phyloP scores from a whole-genome alignment of 2,329 filamentous ascomycete genomes.

The Colletotrichum coccodes region DNA sequence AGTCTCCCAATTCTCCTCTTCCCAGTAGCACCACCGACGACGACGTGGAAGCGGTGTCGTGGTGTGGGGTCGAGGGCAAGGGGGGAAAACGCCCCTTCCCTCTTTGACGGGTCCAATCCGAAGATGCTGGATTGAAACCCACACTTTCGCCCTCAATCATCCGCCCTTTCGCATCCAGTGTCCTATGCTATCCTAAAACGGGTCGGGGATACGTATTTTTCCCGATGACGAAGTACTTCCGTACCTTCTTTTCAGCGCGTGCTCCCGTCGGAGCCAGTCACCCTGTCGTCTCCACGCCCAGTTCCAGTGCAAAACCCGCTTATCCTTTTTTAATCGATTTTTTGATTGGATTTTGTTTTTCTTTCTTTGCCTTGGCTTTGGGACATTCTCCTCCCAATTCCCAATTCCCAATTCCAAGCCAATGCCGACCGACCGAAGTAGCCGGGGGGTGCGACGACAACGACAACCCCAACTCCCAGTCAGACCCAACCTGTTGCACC shows the following conservation, averaged over 20 bases:
- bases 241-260: constrained; percentile 15
- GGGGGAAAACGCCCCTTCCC: background rate
- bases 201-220: constrained; percentile 5
- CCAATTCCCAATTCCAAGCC: background rate
- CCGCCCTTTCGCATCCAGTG: background rate
- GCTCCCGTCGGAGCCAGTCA: background rate
- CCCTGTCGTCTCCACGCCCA: constrained; percentile 26
- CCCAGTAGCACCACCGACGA: too few species aligned
- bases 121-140: constrained; percentile 1
- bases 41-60: constrained; percentile 12
- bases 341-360: background rate
- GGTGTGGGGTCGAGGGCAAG: background rate
- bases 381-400: background rate
- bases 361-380: background rate
- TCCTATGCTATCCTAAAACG: constrained; percentile 10
- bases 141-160: background rate
- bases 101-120: constrained; percentile 20
- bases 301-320: constrained; percentile 4
- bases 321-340: constrained; percentile 5
- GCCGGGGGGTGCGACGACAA: background rate
- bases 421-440: background rate
- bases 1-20: background rate
- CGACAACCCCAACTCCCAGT: too few species aligned
- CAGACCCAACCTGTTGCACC: background rate
- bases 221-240: background rate